phyloP scores from a whole-genome alignment of 306 rosid genomes.

The Cucurbita maxima region DNA sequence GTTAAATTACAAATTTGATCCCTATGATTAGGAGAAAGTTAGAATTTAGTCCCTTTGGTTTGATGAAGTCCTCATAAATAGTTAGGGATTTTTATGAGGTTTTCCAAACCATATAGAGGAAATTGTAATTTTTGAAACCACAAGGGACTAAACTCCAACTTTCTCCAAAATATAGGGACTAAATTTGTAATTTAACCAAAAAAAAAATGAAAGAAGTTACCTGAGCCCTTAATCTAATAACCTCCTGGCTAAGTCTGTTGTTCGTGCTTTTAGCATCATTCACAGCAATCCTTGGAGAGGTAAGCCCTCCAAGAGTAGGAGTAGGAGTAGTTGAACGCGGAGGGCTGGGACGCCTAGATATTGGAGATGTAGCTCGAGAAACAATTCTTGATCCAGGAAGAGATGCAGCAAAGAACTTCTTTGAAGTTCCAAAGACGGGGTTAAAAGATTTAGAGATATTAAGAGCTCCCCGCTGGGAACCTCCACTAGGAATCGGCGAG shows the following conservation, averaged over 20 bases:
- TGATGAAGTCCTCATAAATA: too few relatives aligned
- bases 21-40: too few relatives aligned
- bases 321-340: conserved; percentile 99
- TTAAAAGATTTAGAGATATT: conserved; percentile 81
- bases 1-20: too few relatives aligned
- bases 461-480: conserved; percentile 87
- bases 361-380: conserved; percentile 96
- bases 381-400: conserved; percentile 99
- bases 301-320: conserved; percentile 95
- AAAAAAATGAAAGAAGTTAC: conserved; percentile 16
- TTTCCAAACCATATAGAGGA: too few relatives aligned
- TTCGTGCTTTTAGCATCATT: conserved; percentile 81
- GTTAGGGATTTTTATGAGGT: too few relatives aligned
- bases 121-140: too few relatives aligned
- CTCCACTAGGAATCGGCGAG: conserved; percentile 85
- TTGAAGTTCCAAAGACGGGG: conserved; percentile 96
- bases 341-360: conserved; percentile 96
- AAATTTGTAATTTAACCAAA: too few relatives aligned
- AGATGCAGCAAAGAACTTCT: conserved; percentile 97
- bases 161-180: too few relatives aligned
- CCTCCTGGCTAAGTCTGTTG: conserved; percentile 88
- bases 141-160: too few relatives aligned
- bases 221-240: conserved; percentile 83
- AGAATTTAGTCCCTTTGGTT: too few relatives aligned
- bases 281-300: conserved; percentile 76